Evolutionary conservation across 371 early-diverging fungal genomes (phyloP).

Genomic region (Mortierella sp.): DNA sequence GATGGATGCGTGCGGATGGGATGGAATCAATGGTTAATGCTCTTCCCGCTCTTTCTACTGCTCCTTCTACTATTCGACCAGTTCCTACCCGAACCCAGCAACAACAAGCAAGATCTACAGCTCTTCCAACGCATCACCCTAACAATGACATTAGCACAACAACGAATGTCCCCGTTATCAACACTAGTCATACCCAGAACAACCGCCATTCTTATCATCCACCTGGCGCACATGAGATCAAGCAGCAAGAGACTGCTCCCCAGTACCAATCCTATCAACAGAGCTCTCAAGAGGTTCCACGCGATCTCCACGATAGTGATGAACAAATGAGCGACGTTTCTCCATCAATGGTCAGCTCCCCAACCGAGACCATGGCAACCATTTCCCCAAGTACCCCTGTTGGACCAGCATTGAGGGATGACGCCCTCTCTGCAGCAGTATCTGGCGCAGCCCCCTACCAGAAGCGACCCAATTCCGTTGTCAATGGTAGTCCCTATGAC

Average conservation of each 20-base stretch:
- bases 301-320: slow-evolving; percentile 26
- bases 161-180: slow-evolving; percentile 18
- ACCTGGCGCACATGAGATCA: slow-evolving; percentile 15
- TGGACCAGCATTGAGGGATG: slow-evolving; percentile 18
- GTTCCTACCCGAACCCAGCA: slow-evolving; percentile 18
- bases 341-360: slow-evolving; percentile 37
- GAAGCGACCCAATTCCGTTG: slow-evolving; percentile 25
- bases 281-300: slow-evolving; percentile 4
- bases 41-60: slow-evolving; percentile 34
- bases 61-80: slow-evolving; percentile 27
- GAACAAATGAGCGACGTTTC: slow-evolving; percentile 52
- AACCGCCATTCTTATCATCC: slow-evolving; percentile 51
- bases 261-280: slow-evolving; percentile 18
- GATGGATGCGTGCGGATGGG: slow-evolving; percentile 53
- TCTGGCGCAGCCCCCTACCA: slow-evolving; percentile 7
- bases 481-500: slow-evolving; percentile 13
- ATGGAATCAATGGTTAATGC: slow-evolving; percentile 31
- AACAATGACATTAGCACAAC: slow-evolving; percentile 45
- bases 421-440: slow-evolving; percentile 18
- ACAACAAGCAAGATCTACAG: slow-evolving; percentile 27
- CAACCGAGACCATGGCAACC: slow-evolving; percentile 52
- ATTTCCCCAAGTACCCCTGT: slow-evolving; percentile 46
- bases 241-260: slow-evolving; percentile 1
- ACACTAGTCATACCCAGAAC: slow-evolving; percentile 10
- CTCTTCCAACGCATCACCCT: slow-evolving; percentile 31